Conservation (phyloP, 805 yeast genomes). For the Lachancea waltii region DNA sequence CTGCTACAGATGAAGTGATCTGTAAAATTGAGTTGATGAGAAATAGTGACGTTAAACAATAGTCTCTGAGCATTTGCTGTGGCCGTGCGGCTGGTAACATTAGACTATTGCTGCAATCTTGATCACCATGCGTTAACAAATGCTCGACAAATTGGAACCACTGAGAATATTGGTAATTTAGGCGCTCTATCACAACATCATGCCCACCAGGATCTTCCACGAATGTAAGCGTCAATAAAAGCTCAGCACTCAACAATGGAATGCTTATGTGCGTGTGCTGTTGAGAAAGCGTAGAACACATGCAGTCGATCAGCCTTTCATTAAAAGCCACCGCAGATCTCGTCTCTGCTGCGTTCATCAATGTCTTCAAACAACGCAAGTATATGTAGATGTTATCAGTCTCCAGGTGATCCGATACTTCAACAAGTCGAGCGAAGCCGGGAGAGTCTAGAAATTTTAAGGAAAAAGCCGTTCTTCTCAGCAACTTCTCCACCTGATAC, state of each 20-base stretch:
- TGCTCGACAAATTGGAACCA: conserved; percentile 13
- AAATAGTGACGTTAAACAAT: conserved; percentile 62
- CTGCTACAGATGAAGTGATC: conserved; percentile 34
- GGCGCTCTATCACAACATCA: conserved; percentile 15
- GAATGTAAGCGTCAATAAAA: conserved; percentile 24
- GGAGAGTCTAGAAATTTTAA: conserved; percentile 15
- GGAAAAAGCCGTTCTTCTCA: conserved; percentile 20
- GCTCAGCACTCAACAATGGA: conserved; percentile 20
- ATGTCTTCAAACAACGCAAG: conserved; percentile 24
- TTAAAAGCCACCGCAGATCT: conserved; percentile 14
- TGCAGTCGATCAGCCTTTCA: conserved; percentile 12
- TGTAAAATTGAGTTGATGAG: conserved; percentile 59
- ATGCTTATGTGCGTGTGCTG: conserved; percentile 14
- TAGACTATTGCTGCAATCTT: neutral
- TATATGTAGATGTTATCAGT: conserved; percentile 18
- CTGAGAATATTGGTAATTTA: conserved; percentile 7
- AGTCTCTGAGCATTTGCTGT: conserved; percentile 47
- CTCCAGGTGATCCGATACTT: conserved; percentile 7
- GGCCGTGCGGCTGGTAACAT: conserved; percentile 12
- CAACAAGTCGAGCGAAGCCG: conserved; percentile 13
- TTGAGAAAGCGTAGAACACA: conserved; percentile 15
- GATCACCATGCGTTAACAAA: conserved; percentile 7
- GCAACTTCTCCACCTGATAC: conserved; percentile 24
- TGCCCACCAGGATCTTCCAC: conserved; percentile 23
- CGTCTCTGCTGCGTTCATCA: conserved; percentile 19